Evolutionary conservation across 371 early-diverging fungal species (phyloP).

Genomic region (Rhizopus arrhizus): DNA sequence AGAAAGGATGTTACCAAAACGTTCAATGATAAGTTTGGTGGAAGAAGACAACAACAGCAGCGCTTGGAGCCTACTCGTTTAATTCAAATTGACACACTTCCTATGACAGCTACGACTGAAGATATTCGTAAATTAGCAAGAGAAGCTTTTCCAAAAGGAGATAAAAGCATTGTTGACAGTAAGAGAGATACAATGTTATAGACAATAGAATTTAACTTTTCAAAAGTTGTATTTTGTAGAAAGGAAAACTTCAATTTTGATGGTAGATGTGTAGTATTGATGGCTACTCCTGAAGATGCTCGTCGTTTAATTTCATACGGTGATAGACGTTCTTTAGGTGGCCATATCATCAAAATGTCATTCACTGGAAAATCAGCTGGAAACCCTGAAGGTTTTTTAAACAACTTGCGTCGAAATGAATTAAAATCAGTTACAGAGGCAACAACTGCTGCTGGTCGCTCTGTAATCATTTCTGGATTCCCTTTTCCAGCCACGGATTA

Average conservation of each 20-base stretch:
- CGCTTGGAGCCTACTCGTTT: conserved; percentile 29
- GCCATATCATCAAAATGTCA: conserved; percentile 32
- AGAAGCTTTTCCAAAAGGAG: conserved; percentile 44
- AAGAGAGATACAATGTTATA: background rate
- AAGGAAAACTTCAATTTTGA: conserved; percentile 36
- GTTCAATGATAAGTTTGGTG: background rate
- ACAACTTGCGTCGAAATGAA: conserved; percentile 30
- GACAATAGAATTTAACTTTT: background rate
- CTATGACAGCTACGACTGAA: conserved; percentile 43
- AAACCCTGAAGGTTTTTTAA: conserved; percentile 13
- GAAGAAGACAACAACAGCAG: background rate
- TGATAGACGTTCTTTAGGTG: conserved; percentile 43
- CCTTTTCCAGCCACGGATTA: conserved; percentile 36
- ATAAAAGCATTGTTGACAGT: conserved; percentile 34
- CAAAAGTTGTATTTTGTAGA: conserved; percentile 44
- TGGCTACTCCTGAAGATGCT: conserved; percentile 37
- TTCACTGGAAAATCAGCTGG: conserved; percentile 3
- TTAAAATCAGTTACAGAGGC: conserved; percentile 28
- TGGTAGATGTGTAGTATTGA: conserved; percentile 41
- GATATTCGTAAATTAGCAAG: conserved; percentile 51
- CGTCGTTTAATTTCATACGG: conserved; percentile 39
- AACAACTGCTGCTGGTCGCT: conserved; percentile 39
- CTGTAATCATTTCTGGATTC: conserved; percentile 41
- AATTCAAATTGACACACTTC: conserved; percentile 38
- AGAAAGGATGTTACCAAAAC: background rate